Percentiles rank a stretch among this genome's conserved stretches.
Evolutionary conservation across 345 rosid genomes (phyloP).

Genomic region (Lepidium didymum): DNA sequence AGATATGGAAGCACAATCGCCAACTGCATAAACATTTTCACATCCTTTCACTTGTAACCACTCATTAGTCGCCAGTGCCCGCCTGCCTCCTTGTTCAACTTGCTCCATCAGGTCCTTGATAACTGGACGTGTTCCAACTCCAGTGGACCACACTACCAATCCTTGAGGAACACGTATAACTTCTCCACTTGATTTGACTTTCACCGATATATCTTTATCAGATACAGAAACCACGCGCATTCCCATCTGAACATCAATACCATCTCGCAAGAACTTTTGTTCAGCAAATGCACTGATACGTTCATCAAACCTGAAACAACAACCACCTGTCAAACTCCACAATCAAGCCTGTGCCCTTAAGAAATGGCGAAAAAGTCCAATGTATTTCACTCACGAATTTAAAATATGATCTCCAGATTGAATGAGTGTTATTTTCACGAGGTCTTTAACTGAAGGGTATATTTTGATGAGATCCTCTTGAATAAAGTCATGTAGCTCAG

Average conservation of each 20-base stretch:
- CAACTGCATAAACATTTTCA: constrained; percentile 76
- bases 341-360: neutral
- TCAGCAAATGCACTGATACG: constrained; percentile 92
- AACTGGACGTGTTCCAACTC: constrained; percentile 74
- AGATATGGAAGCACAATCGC: constrained; percentile 90
- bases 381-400: constrained; percentile 48
- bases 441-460: constrained; percentile 69
- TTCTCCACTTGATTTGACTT: constrained; percentile 59
- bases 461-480: constrained; percentile 60
- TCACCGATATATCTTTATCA: constrained; percentile 62
- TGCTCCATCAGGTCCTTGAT: constrained; percentile 81
- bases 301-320: constrained; percentile 63
- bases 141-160: constrained; percentile 90
- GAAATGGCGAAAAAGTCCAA: neutral
- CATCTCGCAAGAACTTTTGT: constrained; percentile 69
- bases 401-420: constrained; percentile 97
- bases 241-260: constrained; percentile 77
- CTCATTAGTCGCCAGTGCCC: constrained; percentile 70
- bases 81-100: constrained; percentile 79
- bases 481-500: constrained; percentile 87
- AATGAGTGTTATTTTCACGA: constrained; percentile 63
- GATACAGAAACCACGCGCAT: constrained; percentile 72
- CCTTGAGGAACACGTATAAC: constrained; percentile 65
- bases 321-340: neutral
- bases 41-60: constrained; percentile 87